Percentiles rank a stretch among this genome's conserved stretches.
Evolutionary conservation across 2,329 filamentous ascomycete genomes (phyloP).

Genomic region (Endothia cerciana): DNA sequence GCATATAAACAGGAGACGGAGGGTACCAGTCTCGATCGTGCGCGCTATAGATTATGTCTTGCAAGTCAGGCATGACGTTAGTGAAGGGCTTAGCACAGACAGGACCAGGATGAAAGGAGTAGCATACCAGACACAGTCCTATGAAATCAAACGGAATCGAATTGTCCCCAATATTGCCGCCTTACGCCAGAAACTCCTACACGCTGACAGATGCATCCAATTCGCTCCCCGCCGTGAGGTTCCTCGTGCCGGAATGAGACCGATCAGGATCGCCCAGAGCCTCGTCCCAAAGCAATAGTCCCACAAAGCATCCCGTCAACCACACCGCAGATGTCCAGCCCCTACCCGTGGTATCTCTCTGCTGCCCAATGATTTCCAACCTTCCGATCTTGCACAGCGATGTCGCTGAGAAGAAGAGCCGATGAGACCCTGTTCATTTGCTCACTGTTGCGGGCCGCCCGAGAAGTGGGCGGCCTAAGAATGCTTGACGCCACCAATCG

Average conservation of each 20-base stretch:
- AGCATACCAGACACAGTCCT: slow-evolving; percentile 6
- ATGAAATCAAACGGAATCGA: slow-evolving; percentile 1
- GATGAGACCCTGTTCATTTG: background rate
- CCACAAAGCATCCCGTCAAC: slow-evolving; percentile 2
- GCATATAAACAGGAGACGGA: background rate
- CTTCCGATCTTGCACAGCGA: background rate
- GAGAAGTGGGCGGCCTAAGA: slow-evolving; percentile 38
- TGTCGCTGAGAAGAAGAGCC: background rate
- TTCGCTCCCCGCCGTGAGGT: slow-evolving; percentile 5
- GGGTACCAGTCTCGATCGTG: background rate
- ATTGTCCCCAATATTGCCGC: background rate
- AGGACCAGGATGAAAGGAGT: background rate
- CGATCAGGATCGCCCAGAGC: slow-evolving; percentile 3
- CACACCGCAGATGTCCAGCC: slow-evolving; percentile 4
- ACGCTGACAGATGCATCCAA: slow-evolving; percentile 25
- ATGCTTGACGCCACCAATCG: slow-evolving; percentile 86
- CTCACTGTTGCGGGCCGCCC: background rate
- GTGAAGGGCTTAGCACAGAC: background rate
- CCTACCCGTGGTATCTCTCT: slow-evolving; percentile 24
- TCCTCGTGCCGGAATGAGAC: slow-evolving; percentile 11
- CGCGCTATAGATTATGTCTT: background rate
- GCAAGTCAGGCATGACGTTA: background rate
- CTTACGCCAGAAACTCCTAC: slow-evolving; percentile 22
- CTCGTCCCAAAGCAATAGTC: background rate
- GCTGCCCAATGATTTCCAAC: background rate